Evolutionary conservation across 805 yeast genomes (phyloP), one percentile per base, ranked within the genome.

Genomic region (Saccharomycopsis sp.): DNA sequence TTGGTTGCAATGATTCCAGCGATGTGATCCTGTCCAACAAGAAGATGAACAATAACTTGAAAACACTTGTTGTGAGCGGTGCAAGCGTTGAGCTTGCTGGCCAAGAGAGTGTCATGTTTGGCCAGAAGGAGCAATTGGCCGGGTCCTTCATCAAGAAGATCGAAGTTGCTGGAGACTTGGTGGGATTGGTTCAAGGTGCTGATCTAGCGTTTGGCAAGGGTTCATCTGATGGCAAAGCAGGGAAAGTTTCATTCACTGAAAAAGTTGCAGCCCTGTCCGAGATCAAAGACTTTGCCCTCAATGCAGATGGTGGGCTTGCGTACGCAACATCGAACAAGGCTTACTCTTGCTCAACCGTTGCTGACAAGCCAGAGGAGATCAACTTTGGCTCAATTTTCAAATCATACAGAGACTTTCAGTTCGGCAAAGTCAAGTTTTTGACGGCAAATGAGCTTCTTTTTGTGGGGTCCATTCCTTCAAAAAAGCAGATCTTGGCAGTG

Each of bases 1-100:
- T 81, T 31, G 95, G 94, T 2, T 76, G 87, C 51, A 88, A 87
- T 56, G 86, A 82, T 50, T 68, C 74, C 38, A 60, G n/a, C n/a
- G n/a, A n/a, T n/a, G n/a, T n/a, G n/a, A n/a, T n/a, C n/a, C n/a
- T n/a, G n/a, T n/a, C n/a, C 65, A 30, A 64, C 71, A 48, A 71
- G n/a, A 25, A 9, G 12, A 25, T 25, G 29, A 12, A 25, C 29
- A 25, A 25, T 12, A 25, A 25, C 12, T 25, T 25, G 12, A 9
- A 9, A 25, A 25, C 9, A n/a, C n/a, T n/a, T n/a, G n/a, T n/a
- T n/a, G n/a, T n/a, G n/a, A n/a, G n/a, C n/a, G n/a, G n/a, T n/a
- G n/a, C n/a, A n/a, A n/a, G n/a, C n/a, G n/a, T n/a, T n/a, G n/a
- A n/a, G n/a, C n/a, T n/a, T n/a, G n/a, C n/a, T n/a, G n/a, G n/a